phyloP scores from a whole-genome alignment of 352 stramenopile species.

The Phytophthora nicotianae region DNA sequence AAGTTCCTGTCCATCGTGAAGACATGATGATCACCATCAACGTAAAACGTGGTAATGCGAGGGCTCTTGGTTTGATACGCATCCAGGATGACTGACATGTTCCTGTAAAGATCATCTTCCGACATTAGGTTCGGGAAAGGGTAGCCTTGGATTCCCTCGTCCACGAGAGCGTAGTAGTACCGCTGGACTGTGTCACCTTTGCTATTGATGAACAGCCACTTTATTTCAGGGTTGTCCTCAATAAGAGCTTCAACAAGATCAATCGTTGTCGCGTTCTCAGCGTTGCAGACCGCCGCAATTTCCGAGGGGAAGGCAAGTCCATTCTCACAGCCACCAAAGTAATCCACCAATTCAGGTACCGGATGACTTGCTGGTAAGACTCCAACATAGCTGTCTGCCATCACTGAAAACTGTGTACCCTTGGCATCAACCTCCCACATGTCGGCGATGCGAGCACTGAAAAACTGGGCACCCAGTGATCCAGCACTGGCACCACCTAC shows the following conservation, averaged over 20 bases:
- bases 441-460: constrained; percentile 46
- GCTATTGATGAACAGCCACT: constrained; percentile 73
- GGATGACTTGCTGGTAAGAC: constrained; percentile 9
- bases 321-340: not conserved
- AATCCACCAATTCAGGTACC: not conserved
- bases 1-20: constrained; percentile 32
- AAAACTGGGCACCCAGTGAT: constrained; percentile 49
- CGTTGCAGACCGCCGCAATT: constrained; percentile 45
- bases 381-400: constrained; percentile 61
- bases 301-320: not conserved
- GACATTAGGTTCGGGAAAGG: constrained; percentile 68
- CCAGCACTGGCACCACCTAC: constrained; percentile 58
- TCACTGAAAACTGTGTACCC: constrained; percentile 43
- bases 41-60: constrained; percentile 39
- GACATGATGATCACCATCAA: constrained; percentile 35
- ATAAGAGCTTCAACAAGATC: constrained; percentile 54
- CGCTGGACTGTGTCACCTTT: constrained; percentile 62
- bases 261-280: constrained; percentile 33
- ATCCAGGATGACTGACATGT: constrained; percentile 41
- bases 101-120: constrained; percentile 44
- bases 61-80: constrained; percentile 34
- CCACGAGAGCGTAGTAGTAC: constrained; percentile 63
- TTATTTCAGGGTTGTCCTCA: constrained; percentile 32
- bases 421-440: constrained; percentile 57
- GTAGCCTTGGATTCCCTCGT: constrained; percentile 57